Evolutionary conservation across 169 alveolate genomes (phyloP), one percentile per base, ranked within the genome.

Genomic region (Hepatocystis sp.): DNA sequence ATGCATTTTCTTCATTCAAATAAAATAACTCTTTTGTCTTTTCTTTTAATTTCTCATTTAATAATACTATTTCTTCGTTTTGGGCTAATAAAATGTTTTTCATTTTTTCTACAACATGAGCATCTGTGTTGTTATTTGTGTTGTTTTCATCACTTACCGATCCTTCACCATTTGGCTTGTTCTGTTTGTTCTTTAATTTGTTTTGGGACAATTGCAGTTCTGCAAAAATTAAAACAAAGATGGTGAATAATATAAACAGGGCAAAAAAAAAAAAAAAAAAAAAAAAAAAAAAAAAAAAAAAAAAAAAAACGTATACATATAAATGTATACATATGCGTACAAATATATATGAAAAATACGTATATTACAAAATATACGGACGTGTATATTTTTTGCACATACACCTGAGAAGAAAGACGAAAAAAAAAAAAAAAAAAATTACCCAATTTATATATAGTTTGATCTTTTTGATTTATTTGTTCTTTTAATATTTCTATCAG

Each of bases 401-500:
- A n/a, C n/a, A n/a, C n/a, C n/a, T n/a, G n/a, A n/a, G n/a, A n/a
- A n/a, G n/a, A n/a, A n/a, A n/a, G n/a, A n/a, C n/a, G n/a, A n/a
- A n/a, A n/a, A n/a, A n/a, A n/a, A n/a, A n/a, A n/a, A n/a, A n/a
- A n/a, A n/a, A 17, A 13, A 7, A 5, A 2, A 30, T 27, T 58
- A 71, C 86, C 86, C 76, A 71, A 58, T 21, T 58, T 46, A 19
- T 71, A 71, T 17, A 71, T 56, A 36, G 55, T 76, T 36, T 71
- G 86, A 15, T 71, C 86, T 56, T 71, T 71, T 63, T 71, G 63
- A 21, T 71, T 71, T 71, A 71, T 71, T 64, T 71, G 86, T 2
- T 17, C 71, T 32, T 71, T 71, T 23, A 71, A 39, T 0, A 71
- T 49, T 1, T 49, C 76, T 58, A 71, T 58, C 2, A 71, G 27